Evolutionary conservation across 2,329 filamentous ascomycete genomes (phyloP).

Genomic region (Penicillium glabrum): DNA sequence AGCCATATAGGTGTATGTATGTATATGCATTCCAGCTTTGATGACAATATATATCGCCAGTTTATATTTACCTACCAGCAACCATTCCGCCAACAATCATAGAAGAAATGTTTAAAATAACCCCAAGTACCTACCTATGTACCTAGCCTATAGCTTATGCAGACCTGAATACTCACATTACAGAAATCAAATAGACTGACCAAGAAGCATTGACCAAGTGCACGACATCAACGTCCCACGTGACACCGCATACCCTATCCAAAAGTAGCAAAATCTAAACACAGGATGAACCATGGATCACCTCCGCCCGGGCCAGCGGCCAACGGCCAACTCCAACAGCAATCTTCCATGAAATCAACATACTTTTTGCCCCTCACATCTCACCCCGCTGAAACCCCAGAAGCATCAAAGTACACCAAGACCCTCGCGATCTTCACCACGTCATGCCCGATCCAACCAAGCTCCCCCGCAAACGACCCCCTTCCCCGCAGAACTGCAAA

Average conservation of each 20-base stretch:
- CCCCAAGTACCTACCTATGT: too few species aligned
- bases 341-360: neutral
- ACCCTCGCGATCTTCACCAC: neutral
- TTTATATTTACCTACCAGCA: too few species aligned
- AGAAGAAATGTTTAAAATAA: too few species aligned
- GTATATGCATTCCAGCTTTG: too few species aligned
- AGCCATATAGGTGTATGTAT: too few species aligned
- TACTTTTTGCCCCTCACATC: too few species aligned
- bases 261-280: conserved; percentile 28
- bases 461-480: neutral
- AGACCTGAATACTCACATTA: too few species aligned
- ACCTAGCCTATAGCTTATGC: too few species aligned
- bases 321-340: neutral
- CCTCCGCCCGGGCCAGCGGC: neutral
- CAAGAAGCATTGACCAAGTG: neutral
- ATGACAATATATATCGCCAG: too few species aligned
- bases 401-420: neutral
- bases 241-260: conserved; percentile 18
- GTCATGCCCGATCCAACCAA: neutral
- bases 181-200: too few species aligned
- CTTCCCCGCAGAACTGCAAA: conserved; percentile 23
- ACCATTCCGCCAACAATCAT: too few species aligned
- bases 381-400: neutral
- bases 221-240: conserved; percentile 9
- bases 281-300: conserved; percentile 21